A percentile compares a stretch with the other conserved stretches of the same genome.
Conservation (phyloP, 1,284 basidiomycete genomes). For the Bondarzewia mesenterica region DNA sequence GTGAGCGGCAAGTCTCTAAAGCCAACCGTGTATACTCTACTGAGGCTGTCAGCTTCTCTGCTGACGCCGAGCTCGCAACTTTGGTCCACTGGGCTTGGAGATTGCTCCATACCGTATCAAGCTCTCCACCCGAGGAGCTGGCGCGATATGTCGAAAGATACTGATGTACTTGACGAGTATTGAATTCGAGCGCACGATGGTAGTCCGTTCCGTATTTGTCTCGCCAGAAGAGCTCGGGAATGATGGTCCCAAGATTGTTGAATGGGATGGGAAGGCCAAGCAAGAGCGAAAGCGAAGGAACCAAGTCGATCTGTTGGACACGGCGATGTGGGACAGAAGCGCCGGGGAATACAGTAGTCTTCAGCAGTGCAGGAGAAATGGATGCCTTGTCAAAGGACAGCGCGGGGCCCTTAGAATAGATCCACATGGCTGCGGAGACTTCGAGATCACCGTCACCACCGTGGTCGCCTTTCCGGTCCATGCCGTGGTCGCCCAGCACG, state of each 20-base stretch:
- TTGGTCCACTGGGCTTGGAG: conserved; percentile 41
- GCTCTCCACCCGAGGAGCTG: conserved; percentile 63
- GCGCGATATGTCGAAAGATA: conserved; percentile 76
- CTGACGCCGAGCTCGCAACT: conserved; percentile 14
- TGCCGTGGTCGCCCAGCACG: conserved; percentile 94
- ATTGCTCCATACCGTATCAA: conserved; percentile 52
- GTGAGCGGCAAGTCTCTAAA: conserved; percentile 65
- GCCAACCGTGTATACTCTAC: conserved; percentile 57
- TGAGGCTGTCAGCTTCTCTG: conserved; percentile 30
- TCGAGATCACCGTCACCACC: conserved; percentile 89
- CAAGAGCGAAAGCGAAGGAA: conserved; percentile 86
- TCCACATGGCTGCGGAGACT: conserved; percentile 83
- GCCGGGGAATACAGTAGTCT: conserved; percentile 55
- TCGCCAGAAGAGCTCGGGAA: conserved; percentile 80
- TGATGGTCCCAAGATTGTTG: conserved; percentile 88
- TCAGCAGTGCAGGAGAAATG: conserved; percentile 42
- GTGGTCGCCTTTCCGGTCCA: conserved; percentile 94
- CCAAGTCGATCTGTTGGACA: conserved; percentile 91
- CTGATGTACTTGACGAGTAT: conserved; percentile 68
- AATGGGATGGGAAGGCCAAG: conserved; percentile 92
- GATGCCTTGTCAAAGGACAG: conserved; percentile 27
- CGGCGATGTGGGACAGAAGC: conserved; percentile 48
- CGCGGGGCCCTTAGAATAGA: conserved; percentile 71
- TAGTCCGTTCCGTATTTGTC: conserved; percentile 19
- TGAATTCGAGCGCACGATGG: conserved; percentile 59